Evolutionary conservation across 2,329 filamentous ascomycete genomes (phyloP), one percentile per base, ranked within the genome.

Genomic region (Calonectria hongkongensis): DNA sequence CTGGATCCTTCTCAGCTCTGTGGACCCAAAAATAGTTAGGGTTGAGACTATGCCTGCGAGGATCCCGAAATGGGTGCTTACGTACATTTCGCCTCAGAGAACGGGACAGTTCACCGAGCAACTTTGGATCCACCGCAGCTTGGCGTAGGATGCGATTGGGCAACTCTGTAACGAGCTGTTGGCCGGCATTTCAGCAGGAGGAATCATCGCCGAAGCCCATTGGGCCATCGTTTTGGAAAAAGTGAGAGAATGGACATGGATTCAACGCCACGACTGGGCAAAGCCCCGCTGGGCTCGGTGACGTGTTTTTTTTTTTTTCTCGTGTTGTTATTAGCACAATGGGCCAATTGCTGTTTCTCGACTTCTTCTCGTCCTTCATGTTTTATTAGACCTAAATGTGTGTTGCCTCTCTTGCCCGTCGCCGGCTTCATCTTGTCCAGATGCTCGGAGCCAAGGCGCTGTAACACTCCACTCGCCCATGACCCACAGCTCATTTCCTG

Each of bases 121-220:
- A 60, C 33, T 60, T 60, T 60, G 54, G 54, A 33, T 27, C 54
- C 54, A 60, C 54, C 9, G 39, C 21, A 15, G 13, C 54, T 60
- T 60, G 54, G 54, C 54, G 39, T 8, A 21, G 8, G 36, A 41
- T 60, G 33, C 54, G 54, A 60, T 60, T 60, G 54, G 54, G 54
- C 21, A 16, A 16, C 13, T 12, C n/a, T 9, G 21, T 39, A 60
- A 39, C 54, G 54, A 60, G 54, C 33, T 41, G 54, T 41, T 27
- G 54, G 36, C 9, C 21, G 36, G 54, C 54, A 60, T 60, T 60
- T 60, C 54, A 60, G 54, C 54, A 60, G 54, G 54, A 60, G 54
- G 54, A 60, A 60, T 36, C 36, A 60, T 60, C 54, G 25, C 36
- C 36, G 39, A 21, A 41, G 39, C 39, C 39, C 54, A 60, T 60